Conservation (phyloP, 2,329 filamentous ascomycete genomes). For the Sclerotinia subarctica region DNA sequence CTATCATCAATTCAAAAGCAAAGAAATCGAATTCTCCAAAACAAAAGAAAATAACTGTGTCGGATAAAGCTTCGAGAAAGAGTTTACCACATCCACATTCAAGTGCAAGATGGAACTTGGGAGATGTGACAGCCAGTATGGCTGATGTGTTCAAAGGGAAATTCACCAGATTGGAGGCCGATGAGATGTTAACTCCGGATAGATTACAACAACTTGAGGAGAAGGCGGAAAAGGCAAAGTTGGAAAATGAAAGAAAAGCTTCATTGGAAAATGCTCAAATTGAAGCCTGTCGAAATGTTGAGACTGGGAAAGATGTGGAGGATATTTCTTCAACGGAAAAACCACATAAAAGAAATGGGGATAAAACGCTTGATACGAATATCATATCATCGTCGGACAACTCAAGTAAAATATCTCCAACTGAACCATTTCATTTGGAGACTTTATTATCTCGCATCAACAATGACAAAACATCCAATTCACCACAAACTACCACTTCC, state of each 20-base stretch:
- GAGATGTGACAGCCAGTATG: constrained; percentile 55
- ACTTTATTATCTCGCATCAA: constrained; percentile 46
- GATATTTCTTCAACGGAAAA: neutral
- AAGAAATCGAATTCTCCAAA: constrained; percentile 38
- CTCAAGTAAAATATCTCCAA: constrained; percentile 41
- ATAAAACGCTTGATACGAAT: constrained; percentile 3
- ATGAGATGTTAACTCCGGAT: constrained; percentile 57
- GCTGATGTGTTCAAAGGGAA: constrained; percentile 55
- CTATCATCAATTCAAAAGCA: constrained; percentile 42
- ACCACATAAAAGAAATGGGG: neutral
- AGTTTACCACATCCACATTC: constrained; percentile 25
- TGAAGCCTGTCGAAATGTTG: constrained; percentile 8
- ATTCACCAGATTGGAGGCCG: constrained; percentile 52
- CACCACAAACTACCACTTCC: neutral
- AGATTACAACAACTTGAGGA: constrained; percentile 44
- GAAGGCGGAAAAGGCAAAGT: constrained; percentile 23
- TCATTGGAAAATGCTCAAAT: constrained; percentile 27
- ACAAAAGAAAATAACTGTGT: constrained; percentile 38
- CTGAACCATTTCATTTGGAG: constrained; percentile 51
- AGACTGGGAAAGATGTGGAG: neutral
- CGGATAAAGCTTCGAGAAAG: constrained; percentile 7
- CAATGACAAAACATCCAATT: constrained; percentile 32
- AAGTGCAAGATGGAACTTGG: constrained; percentile 50
- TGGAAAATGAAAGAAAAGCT: constrained; percentile 26
- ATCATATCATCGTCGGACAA: constrained; percentile 28